Percentiles rank a stretch among this genome's conserved stretches.
phyloP scores from a whole-genome alignment of 108 stramenopile genomes.

The Nitzschia sp. region DNA sequence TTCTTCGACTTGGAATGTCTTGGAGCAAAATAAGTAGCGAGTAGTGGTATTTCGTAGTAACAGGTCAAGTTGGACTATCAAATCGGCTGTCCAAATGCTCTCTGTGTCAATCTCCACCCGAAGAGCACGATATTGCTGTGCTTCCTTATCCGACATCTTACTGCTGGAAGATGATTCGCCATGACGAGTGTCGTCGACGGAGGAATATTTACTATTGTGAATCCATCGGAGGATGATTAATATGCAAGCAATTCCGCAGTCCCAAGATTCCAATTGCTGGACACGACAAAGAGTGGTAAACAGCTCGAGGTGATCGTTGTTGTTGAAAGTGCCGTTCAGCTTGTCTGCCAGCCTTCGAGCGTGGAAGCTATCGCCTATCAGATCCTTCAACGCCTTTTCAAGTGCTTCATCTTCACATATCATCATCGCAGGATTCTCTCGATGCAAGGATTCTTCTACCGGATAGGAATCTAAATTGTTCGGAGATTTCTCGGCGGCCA shows the following conservation, averaged over 20 bases:
- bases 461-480: too few species aligned
- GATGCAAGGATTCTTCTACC: not conserved
- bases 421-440: not conserved
- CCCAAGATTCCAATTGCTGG: constrained; percentile 59
- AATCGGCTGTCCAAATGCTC: constrained; percentile 83
- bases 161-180: not conserved
- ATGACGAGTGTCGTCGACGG: not conserved
- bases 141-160: not conserved
- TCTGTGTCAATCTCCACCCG: constrained; percentile 42
- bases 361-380: not conserved
- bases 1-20: constrained; percentile 49
- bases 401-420: not conserved
- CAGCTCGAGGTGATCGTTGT: not conserved
- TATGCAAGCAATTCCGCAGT: constrained; percentile 65
- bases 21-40: constrained; percentile 34
- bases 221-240: constrained; percentile 61
- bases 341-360: not conserved
- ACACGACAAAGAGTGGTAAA: constrained; percentile 18
- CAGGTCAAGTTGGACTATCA: constrained; percentile 52
- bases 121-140: constrained; percentile 28
- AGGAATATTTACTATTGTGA: too few species aligned
- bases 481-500: too few species aligned
- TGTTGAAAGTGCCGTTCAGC: not conserved
- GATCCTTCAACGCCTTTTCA: not conserved
- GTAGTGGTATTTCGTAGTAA: constrained; percentile 11